Evolutionary conservation across 768 basidiomycete species (phyloP), one percentile per base, ranked within the genome.

Genomic region (Rossbeevera mucosa): DNA sequence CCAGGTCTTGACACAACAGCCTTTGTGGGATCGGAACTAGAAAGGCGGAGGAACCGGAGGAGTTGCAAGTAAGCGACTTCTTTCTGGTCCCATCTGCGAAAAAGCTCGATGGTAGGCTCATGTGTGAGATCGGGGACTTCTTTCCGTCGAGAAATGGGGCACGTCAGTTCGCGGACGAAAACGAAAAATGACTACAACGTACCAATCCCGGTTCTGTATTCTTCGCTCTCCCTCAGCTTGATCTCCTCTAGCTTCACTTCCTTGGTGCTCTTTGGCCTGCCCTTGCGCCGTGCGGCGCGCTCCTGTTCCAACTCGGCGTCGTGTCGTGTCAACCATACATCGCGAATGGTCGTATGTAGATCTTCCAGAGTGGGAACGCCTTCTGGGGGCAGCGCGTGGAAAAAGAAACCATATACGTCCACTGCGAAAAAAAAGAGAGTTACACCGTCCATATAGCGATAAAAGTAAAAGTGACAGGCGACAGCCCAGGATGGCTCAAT

Each of bases 161-260:
- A 13, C 1, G 18, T 4, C 21, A 13, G 41, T 22, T 14, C 36
- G 18, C 21, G 9, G 42, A 16, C 40, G 13, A 41, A 41, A 41
- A 20, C 21, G 26, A 22, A 42, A 8, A 22, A 11, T 4, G 24
- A 61, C 85, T 11, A 0, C n/a, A 2, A 38, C 36, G 55, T 62
- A 89, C 90, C 91, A 64, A 93, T 76, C 7, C 91, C 91, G 2
- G 90, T 87, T 31, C 86, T 77, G 67, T 93, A 93, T 50, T 79
- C 72, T 55, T 92, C 89, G 16, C 71, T 60, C 59, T 91, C 91
- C 51, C 79, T 73, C 48, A 83, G 65, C 61, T 82, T 84, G n/a
- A 79, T 64, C 45, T 88, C 88, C 65, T 91, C 87, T 31, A 92
- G 63, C 59, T 81, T 82, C 22, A 66, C 52, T 65, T 91, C 87